Conservation (phyloP, 495 filamentous ascomycete species). For the Penicillium dipodomyicola region DNA sequence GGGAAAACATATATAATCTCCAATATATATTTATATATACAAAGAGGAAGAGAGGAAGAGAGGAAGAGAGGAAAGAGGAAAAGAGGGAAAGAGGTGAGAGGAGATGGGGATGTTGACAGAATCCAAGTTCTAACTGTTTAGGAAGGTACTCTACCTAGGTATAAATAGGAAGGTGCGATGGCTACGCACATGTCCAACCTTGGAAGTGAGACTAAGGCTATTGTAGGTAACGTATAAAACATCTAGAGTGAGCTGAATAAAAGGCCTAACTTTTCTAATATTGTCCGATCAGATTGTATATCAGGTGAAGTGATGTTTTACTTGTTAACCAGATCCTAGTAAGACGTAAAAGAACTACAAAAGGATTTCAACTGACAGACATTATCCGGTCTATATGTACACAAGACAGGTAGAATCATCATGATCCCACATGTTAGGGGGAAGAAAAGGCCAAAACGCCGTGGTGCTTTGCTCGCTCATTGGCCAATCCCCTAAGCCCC, state of each 20-base stretch:
- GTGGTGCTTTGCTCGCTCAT: constrained; percentile 23
- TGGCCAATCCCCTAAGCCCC: constrained; percentile 23
- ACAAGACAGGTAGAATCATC: constrained; percentile 13
- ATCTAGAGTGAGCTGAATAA: too few relatives aligned
- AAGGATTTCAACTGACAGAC: not conserved
- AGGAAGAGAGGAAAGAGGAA: too few relatives aligned
- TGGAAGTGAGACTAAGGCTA: too few relatives aligned
- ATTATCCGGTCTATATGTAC: constrained; percentile 15
- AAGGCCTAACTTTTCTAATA: too few relatives aligned
- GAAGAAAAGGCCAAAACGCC: constrained; percentile 31
- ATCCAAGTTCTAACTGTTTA: not conserved
- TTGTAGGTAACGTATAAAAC: too few relatives aligned
- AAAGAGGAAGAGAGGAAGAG: too few relatives aligned
- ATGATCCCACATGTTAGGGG: constrained; percentile 10
- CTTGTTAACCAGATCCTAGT: not conserved
- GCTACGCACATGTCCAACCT: too few relatives aligned
- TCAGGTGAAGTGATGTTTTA: not conserved
- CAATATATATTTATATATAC: too few relatives aligned
- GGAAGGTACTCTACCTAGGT: not conserved
- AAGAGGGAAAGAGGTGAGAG: too few relatives aligned
- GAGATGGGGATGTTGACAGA: too few relatives aligned
- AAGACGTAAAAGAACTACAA: not conserved
- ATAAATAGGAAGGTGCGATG: not conserved
- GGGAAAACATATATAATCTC: too few relatives aligned
- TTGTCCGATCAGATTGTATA: too few relatives aligned